Base-by-base conservation (phyloP, 2,329 filamentous ascomycete genomes). In the Fusarium lyarnte region DNA sequence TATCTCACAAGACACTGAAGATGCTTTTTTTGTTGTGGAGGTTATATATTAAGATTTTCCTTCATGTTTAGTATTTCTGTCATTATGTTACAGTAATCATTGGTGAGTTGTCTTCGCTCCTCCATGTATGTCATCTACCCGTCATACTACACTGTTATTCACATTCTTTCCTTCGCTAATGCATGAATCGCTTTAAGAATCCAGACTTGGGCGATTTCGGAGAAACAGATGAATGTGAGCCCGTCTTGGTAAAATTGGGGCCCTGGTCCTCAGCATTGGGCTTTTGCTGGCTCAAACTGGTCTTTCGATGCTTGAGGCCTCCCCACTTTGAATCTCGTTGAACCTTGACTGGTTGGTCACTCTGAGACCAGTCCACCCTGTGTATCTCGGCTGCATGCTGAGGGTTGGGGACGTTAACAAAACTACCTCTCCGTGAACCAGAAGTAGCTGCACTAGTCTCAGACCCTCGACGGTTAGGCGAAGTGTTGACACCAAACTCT, bases 331-430 rank as follows among this genome's bases (percentile, higher is more conserved):
- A 88, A 41, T 87, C 85, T 42, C 81, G 81, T 73, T 83, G 87
- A 42, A 62, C 51, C 46, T 72, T 68, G 39, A 67, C 59, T 10
- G 67, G 49, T 58, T 89, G 86, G 69, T 90, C 88, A 73, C 84
- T 86, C 76, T 90, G 88, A 35, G 87, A 86, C 89, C 89, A 91
- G 77, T 90, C 88, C 61, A 86, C 85, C 36, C 84, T 81, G 72
- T 84, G 82, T 60, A 84, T 80, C 35, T 82, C 73, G 17, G 73
- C 64, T 17, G 65, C 57, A 14, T 62, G 62, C 45, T 77, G 74
- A n/a, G 71, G 66, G 17, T 73, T 72, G 53, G 47, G 38, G 5
- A 70, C 42, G 25, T 66, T 66, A 43, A 62, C 58, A 14, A 66
- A 45, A 57, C 75, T 77, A 19, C 70, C 64, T 36, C 69, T 72